These are phyloP conservation scores for Pochonia chlamydosporia DNA, from an alignment of 2,329 filamentous ascomycete species.

Conservation along the genomic window DNA sequence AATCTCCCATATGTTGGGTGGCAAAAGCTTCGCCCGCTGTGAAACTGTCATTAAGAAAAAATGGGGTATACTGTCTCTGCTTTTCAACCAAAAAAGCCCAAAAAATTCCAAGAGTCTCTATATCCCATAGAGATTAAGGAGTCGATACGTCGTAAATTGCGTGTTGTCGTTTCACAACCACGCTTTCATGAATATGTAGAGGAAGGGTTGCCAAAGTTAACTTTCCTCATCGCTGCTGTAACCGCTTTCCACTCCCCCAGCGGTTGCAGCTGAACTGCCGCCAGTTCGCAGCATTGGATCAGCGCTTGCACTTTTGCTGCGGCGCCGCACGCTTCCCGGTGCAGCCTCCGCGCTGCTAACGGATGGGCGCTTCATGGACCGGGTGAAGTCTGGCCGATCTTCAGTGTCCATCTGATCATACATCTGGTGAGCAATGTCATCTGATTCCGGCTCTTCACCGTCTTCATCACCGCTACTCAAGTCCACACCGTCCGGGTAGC, in stretches of 20 bases:
- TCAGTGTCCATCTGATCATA: slow-evolving; percentile 16
- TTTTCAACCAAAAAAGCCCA: neutral
- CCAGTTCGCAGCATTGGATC: slow-evolving; percentile 19
- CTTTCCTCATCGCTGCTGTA: slow-evolving; percentile 20
- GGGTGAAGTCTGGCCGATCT: slow-evolving; percentile 1
- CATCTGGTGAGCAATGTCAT: slow-evolving; percentile 22
- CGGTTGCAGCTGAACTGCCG: slow-evolving; percentile 35
- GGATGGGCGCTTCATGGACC: slow-evolving; percentile 12
- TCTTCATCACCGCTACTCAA: slow-evolving; percentile 37
- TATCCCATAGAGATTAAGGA: neutral
- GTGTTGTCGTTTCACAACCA: neutral
- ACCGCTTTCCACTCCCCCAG: slow-evolving; percentile 31
- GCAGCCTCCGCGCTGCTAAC: slow-evolving; percentile 27
- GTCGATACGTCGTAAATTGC: neutral
- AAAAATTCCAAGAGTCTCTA: neutral
- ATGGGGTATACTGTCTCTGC: neutral
- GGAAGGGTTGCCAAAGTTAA: neutral
- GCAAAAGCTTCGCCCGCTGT: neutral
- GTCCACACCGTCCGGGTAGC: slow-evolving; percentile 34
- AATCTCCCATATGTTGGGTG: neutral
- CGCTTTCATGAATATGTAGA: too few relatives aligned
- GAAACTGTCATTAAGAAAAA: neutral
- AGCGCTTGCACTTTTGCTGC: slow-evolving; percentile 25
- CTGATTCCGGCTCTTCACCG: slow-evolving; percentile 32
- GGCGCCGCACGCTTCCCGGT: slow-evolving; percentile 21